Evolutionary conservation across 345 rosid genomes (phyloP), one percentile per base, ranked within the genome.

Genomic region (Gossypium australe): DNA sequence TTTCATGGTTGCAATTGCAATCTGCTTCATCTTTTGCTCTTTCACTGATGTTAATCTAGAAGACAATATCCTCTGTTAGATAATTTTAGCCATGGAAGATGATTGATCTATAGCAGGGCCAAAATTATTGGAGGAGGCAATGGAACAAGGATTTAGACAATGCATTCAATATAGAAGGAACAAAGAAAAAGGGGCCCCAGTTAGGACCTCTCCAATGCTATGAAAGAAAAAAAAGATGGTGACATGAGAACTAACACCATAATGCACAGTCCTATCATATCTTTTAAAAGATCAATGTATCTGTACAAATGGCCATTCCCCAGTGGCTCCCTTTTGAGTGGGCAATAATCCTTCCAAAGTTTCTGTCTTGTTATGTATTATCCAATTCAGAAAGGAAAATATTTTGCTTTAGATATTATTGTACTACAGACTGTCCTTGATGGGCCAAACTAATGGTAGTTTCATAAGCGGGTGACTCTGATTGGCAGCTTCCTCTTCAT

Each of bases 401-500:
- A 72, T 38, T 45, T 45, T 45, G 11, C 12, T 45, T 25, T 59
- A 12, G 12, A 25, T 16, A 56, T 11, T 43, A 47, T 34, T 57
- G 27, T 27, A 16, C 48, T 41, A 27, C 47, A 24, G n/a, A 6
- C 60, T 41, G 68, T 76, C 65, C 43, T 20, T 0, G 49, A 41
- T 72, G 71, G 48, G 64, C 58, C 73, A 74, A 25, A 64, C 69
- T 67, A 55, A 49, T 2, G 49, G 76, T 60, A n/a, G 74, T 74
- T 68, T 71, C 77, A 13, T 16, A 86, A 41, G 0, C 84, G 79
- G 17, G 81, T 49, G 53, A 90, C 86, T 43, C 67, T 81, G 78
- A 91, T 84, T 9, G 94, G 92, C 61, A 89, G 84, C 84, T 82
- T 88, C 77, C 83, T 82, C 85, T 85, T 89, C 91, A 91, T 85